Evolutionary conservation across 495 filamentous ascomycete genomes (phyloP).

Genomic region (Annulohypoxylon moriforme): DNA sequence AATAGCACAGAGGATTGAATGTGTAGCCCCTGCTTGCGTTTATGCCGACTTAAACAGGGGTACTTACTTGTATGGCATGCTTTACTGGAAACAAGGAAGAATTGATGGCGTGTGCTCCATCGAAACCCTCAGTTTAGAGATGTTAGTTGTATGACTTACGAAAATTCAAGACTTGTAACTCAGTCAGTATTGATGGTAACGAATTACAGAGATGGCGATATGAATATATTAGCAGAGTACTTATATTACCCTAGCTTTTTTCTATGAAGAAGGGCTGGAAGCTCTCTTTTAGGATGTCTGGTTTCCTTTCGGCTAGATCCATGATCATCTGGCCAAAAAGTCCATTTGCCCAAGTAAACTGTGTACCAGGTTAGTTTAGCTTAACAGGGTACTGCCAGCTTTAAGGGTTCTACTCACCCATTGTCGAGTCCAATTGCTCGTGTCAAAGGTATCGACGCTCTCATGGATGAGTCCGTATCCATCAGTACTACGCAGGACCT

Average conservation of each 20-base stretch:
- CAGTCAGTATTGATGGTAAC: too few species aligned
- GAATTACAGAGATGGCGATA: background rate
- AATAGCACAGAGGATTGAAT: background rate
- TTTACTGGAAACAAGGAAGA: too few species aligned
- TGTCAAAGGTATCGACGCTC: constrained; percentile 66
- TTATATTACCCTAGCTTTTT: constrained; percentile 2
- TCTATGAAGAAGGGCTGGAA: constrained; percentile 49
- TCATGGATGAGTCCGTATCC: constrained; percentile 71
- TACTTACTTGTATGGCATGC: too few species aligned
- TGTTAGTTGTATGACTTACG: too few species aligned
- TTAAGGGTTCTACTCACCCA: constrained; percentile 54
- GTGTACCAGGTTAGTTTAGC: constrained; percentile 31
- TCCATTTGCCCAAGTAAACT: constrained; percentile 78
- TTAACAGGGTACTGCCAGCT: background rate
- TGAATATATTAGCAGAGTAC: background rate
- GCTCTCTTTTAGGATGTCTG: constrained; percentile 51
- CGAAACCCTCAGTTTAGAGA: too few species aligned
- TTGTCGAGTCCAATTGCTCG: constrained; percentile 66
- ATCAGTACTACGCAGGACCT: constrained; percentile 64
- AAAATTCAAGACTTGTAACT: too few species aligned
- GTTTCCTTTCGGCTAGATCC: constrained; percentile 61
- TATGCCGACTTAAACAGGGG: too few species aligned
- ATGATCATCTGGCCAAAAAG: constrained; percentile 75
- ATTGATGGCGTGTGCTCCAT: too few species aligned
- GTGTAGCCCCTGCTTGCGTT: too few species aligned